Evolutionary conservation across 805 yeast genomes (phyloP).

Genomic region (Candida cerambycidarum): DNA sequence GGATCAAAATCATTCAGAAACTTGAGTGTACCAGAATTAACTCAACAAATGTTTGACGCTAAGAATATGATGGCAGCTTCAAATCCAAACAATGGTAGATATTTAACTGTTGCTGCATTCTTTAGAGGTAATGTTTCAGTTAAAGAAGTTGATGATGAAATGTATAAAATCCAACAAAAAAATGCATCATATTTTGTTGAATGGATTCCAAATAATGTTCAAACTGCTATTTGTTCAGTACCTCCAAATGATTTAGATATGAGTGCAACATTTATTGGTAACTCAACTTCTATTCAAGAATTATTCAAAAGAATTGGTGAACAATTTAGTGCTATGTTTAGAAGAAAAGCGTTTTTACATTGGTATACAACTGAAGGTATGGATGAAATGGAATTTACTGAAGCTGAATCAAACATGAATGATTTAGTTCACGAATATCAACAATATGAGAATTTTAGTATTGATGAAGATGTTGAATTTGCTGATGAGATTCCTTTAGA

Average conservation of each 20-base stretch:
- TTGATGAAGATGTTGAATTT: conserved; percentile 74
- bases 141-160: conserved; percentile 93
- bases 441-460: conserved; percentile 84
- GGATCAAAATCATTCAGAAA: conserved; percentile 82
- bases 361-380: conserved; percentile 96
- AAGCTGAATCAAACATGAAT: conserved; percentile 88
- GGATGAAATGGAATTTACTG: conserved; percentile 93
- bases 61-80: conserved; percentile 96
- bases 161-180: conserved; percentile 79
- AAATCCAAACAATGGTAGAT: conserved; percentile 87
- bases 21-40: conserved; percentile 83
- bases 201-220: conserved; percentile 96
- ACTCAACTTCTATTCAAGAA: conserved; percentile 91
- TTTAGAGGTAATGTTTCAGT: conserved; percentile 92
- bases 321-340: conserved; percentile 89
- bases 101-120: conserved; percentile 90
- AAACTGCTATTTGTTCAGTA: conserved; percentile 89
- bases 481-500: conserved; percentile 65
- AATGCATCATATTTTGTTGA: conserved; percentile 85
- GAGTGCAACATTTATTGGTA: conserved; percentile 92
- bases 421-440: conserved; percentile 87
- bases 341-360: conserved; percentile 92
- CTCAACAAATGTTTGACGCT: conserved; percentile 91
- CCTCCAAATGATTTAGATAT: conserved; percentile 83
- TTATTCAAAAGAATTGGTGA: conserved; percentile 85